Base-by-base conservation (phyloP, 1,284 basidiomycete genomes). In the Cystobasidiaceae sp. region DNA sequence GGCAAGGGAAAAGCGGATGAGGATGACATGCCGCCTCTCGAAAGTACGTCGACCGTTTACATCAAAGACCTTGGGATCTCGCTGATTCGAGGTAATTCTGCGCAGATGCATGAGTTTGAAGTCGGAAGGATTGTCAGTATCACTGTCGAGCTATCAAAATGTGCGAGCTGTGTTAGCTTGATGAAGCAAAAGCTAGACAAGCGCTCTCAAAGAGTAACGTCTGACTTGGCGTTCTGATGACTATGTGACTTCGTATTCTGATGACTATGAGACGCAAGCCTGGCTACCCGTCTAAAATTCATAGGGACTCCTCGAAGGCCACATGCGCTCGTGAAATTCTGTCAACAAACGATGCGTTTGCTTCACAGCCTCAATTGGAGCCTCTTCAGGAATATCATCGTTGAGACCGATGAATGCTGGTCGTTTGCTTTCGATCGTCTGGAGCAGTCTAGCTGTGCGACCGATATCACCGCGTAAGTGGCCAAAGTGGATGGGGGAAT, bases 21-120 rank as follows among this genome's bases (percentile, higher is more conserved):
- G n/a, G 61, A 56, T 27, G 61, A 64, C 51, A 64, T 64, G 61
- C 61, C 61, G 21, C 33, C 61, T 9, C 52, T 64, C 6, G 61
- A 64, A 28, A 37, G 41, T 45, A 19, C n/a, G 28, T 25, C 4
- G 23, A 5, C 28, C n/a, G n/a, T n/a, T n/a, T n/a, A n/a, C n/a
- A n/a, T n/a, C n/a, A n/a, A n/a, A n/a, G 37, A 39, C 11, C 11
- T 11, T 11, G 11, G n/a, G n/a, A n/a, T 11, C 37, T 39, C n/a
- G n/a, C 11, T 39, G 37, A n/a, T 11, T 11, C 37, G n/a, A n/a
- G n/a, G n/a, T n/a, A n/a, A n/a, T n/a, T n/a, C n/a, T n/a, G n/a
- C n/a, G n/a, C n/a, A n/a, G n/a, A n/a, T n/a, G n/a, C n/a, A n/a
- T n/a, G n/a, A n/a, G n/a, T n/a, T n/a, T n/a, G n/a, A n/a, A n/a